phyloP scores from a whole-genome alignment of 805 yeast species.

The Monosporozyma unispora region DNA sequence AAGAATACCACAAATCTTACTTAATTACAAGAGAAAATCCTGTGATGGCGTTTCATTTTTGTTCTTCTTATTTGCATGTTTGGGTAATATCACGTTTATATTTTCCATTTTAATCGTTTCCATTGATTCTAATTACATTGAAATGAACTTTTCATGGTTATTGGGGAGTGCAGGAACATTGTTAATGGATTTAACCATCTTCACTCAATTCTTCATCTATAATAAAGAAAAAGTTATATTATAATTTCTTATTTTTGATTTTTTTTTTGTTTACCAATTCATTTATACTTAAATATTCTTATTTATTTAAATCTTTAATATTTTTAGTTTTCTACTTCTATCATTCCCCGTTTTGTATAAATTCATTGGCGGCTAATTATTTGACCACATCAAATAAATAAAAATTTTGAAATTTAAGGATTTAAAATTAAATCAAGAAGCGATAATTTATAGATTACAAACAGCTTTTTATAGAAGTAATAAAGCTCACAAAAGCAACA shows the following conservation, averaged over 20 bases:
- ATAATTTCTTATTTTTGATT: neutral
- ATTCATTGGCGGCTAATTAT: too few species aligned
- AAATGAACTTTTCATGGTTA: slow-evolving; percentile 86
- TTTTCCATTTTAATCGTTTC: slow-evolving; percentile 74
- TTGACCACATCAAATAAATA: too few species aligned
- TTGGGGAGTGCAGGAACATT: slow-evolving; percentile 91
- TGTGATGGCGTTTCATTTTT: slow-evolving; percentile 92
- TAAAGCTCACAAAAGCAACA: neutral
- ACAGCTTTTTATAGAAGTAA: neutral
- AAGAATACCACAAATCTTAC: slow-evolving; percentile 80
- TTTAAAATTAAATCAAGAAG: too few species aligned
- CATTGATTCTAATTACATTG: slow-evolving; percentile 54
- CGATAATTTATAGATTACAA: too few species aligned
- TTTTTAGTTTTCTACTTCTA: too few species aligned
- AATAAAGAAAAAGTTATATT: slow-evolving; percentile 14
- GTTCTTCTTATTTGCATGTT: slow-evolving; percentile 89
- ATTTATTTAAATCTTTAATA: neutral
- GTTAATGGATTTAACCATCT: slow-evolving; percentile 71
- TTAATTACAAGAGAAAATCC: slow-evolving; percentile 78
- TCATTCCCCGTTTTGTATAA: too few species aligned
- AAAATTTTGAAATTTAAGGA: too few species aligned
- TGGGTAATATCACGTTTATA: slow-evolving; percentile 89
- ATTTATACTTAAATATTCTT: neutral
- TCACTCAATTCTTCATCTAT: slow-evolving; percentile 77
- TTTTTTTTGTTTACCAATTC: too few species aligned